A percentile compares a stretch with the other conserved stretches of the same genome.
phyloP scores from a whole-genome alignment of 73 alveolate genomes.

The Paramecium caudatum region DNA sequence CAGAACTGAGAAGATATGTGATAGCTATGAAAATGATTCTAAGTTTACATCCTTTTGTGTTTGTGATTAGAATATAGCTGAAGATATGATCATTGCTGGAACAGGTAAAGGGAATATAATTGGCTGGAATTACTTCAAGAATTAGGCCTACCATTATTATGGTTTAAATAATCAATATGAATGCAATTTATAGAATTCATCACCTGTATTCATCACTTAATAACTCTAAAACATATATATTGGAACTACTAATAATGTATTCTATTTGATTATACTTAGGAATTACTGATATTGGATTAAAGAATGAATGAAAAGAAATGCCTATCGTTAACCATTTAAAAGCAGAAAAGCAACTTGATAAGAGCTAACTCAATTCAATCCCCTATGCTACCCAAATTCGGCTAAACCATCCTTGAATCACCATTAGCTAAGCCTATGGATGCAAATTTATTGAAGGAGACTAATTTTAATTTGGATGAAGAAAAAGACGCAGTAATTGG shows the following conservation, averaged over 20 bases:
- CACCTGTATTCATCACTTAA: constrained; percentile 6
- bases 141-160: constrained; percentile 25
- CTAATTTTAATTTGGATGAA: constrained; percentile 37
- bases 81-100: constrained; percentile 42
- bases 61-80: constrained; percentile 1
- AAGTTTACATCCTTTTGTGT: constrained; percentile 3
- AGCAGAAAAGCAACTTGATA: not conserved
- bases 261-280: not conserved
- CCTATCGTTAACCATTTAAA: not conserved
- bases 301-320: constrained; percentile 42
- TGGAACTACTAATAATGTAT: constrained; percentile 50
- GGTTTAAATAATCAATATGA: constrained; percentile 49
- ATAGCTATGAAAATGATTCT: not conserved
- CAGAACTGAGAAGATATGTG: constrained; percentile 8
- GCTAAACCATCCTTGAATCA: not conserved
- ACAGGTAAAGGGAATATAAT: not conserved
- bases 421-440: constrained; percentile 24
- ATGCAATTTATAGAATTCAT: not conserved
- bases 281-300: constrained; percentile 23
- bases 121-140: constrained; percentile 54
- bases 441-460: constrained; percentile 6
- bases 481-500: not conserved
- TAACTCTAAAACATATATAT: not conserved
- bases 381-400: constrained; percentile 37
- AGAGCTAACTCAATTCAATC: constrained; percentile 42